A percentile compares a stretch with the other conserved stretches of the same genome.
phyloP scores from a whole-genome alignment of 2,329 filamentous ascomycete genomes.

The Dactylellina parvicollis region DNA sequence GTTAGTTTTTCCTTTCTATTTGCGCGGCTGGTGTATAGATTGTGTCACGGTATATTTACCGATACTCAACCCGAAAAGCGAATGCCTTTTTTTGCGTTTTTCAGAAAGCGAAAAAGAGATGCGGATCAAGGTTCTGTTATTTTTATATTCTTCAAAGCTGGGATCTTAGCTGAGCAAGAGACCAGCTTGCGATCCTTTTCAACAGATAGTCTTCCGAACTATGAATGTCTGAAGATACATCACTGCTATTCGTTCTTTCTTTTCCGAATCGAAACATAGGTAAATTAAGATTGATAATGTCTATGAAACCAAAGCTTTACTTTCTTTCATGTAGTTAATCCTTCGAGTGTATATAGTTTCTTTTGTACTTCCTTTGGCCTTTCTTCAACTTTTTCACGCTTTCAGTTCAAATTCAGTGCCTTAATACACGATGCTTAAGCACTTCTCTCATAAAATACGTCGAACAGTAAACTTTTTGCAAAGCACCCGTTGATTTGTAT shows the following conservation, averaged over 20 bases:
- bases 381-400: not conserved
- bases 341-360: constrained; percentile 41
- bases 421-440: not conserved
- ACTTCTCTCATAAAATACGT: too few species aligned
- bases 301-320: constrained; percentile 34
- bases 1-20: constrained; percentile 5
- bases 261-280: constrained; percentile 3
- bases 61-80: constrained; percentile 58
- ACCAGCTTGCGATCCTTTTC: not conserved
- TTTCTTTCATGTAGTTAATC: constrained; percentile 41
- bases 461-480: too few species aligned
- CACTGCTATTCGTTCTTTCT: constrained; percentile 1
- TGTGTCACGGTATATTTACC: constrained; percentile 40
- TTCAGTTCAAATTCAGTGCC: not conserved
- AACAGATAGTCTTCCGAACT: not conserved
- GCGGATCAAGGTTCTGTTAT: not conserved
- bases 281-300: constrained; percentile 48
- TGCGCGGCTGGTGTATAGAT: constrained; percentile 34
- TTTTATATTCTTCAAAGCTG: constrained; percentile 70
- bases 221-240: not conserved
- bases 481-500: too few species aligned
- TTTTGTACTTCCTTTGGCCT: not conserved
- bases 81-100: constrained; percentile 63
- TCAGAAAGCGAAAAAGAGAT: not conserved
- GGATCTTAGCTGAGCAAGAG: constrained; percentile 66